Conservation (phyloP, 2,329 filamentous ascomycete species). For the Fusarium sp. region DNA sequence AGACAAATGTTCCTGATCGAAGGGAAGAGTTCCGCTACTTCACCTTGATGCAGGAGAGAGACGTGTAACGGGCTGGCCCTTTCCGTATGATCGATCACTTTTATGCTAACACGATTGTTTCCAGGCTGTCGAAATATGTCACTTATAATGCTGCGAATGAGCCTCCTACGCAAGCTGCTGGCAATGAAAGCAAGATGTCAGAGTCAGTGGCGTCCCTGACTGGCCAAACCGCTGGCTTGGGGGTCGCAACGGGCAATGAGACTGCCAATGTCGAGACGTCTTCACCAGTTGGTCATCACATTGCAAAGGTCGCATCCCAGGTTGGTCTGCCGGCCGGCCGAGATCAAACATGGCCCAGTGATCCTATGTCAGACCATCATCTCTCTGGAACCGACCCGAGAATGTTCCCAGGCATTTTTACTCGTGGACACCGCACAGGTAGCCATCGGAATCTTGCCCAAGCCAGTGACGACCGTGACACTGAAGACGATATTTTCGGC, state of each 20-base stretch:
- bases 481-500: constrained; percentile 29
- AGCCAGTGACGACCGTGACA: constrained; percentile 34
- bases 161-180: constrained; percentile 3
- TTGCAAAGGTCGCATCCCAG: constrained; percentile 32
- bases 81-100: not conserved
- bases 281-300: constrained; percentile 14
- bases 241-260: constrained; percentile 2
- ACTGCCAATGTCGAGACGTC: constrained; percentile 16
- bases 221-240: constrained; percentile 3
- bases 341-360: constrained; percentile 51
- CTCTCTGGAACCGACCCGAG: constrained; percentile 70
- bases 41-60: constrained; percentile 83
- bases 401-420: constrained; percentile 77
- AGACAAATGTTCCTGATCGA: constrained; percentile 95
- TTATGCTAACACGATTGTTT: constrained; percentile 1
- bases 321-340: constrained; percentile 33
- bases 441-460: constrained; percentile 50
- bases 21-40: constrained; percentile 90
- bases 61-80: constrained; percentile 71
- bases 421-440: constrained; percentile 56
- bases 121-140: constrained; percentile 56
- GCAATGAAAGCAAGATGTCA: constrained; percentile 24
- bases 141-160: constrained; percentile 46
- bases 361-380: constrained; percentile 56
- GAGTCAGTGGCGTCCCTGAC: constrained; percentile 29